These are phyloP conservation scores for Brettanomyces nanus DNA, from an alignment of 805 yeast species.

Conservation along the genomic window DNA sequence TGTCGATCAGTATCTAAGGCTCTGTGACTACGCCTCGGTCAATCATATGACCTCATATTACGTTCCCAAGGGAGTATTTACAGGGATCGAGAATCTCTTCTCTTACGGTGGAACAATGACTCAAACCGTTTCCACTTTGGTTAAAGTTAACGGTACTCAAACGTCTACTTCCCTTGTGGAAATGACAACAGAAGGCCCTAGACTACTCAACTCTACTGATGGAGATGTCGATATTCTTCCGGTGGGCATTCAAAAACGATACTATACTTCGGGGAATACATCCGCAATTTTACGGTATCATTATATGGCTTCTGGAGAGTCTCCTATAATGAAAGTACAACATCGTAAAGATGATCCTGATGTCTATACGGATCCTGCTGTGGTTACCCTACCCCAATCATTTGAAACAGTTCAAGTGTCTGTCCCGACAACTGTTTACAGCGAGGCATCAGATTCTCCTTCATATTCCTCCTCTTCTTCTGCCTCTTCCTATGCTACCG, in stretches of 20 bases:
- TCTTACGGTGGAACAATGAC: conserved; percentile 1
- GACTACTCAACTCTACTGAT: not conserved
- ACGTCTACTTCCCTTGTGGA: not conserved
- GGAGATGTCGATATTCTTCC: conserved; percentile 10
- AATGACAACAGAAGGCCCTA: not conserved
- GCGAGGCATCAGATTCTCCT: not conserved
- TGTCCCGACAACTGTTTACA: not conserved
- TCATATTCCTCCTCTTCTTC: not conserved
- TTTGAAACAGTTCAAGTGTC: not conserved
- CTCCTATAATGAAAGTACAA: not conserved
- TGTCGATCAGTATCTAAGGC: conserved; percentile 30
- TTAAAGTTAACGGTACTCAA: not conserved
- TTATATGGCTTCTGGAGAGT: not conserved
- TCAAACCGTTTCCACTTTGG: not conserved
- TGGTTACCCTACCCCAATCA: not conserved
- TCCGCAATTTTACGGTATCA: no score
- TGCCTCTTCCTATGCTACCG: not conserved
- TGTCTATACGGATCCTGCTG: not conserved
- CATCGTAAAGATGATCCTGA: not conserved
- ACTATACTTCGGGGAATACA: not conserved
- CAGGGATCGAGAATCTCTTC: conserved; percentile 5
- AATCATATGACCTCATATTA: conserved; percentile 11
- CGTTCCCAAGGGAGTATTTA: conserved; percentile 11
- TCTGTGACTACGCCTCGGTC: conserved; percentile 30
- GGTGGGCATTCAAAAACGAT: conserved; percentile 10